phyloP scores from a whole-genome alignment of 2,329 filamentous ascomycete species.

The Botrytis squamosa region DNA sequence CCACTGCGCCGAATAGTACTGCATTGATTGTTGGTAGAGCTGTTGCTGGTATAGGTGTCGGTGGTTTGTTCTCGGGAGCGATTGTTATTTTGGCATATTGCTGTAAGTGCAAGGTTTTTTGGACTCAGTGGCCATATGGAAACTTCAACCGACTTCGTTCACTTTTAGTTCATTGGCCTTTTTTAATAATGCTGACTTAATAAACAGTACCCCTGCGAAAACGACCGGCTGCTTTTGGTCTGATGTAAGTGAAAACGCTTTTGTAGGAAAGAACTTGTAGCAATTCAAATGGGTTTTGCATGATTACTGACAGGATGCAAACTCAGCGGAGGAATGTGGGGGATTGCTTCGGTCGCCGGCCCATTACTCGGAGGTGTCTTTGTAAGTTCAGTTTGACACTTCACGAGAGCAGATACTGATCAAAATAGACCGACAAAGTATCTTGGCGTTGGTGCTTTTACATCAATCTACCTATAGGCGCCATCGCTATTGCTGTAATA shows the following conservation, averaged over 20 bases:
- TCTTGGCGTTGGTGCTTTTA: constrained; percentile 40
- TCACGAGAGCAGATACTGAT: constrained; percentile 2
- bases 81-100: constrained; percentile 36
- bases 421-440: constrained; percentile 27
- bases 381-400: constrained; percentile 19
- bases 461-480: constrained; percentile 39
- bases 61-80: constrained; percentile 42
- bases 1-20: constrained; percentile 35
- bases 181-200: constrained; percentile 32
- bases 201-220: constrained; percentile 33
- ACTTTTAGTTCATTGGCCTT: background rate
- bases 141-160: background rate
- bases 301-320: background rate
- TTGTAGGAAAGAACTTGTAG: background rate
- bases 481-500: constrained; percentile 42
- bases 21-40: constrained; percentile 38
- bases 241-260: constrained; percentile 25
- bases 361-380: constrained; percentile 39
- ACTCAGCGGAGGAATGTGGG: constrained; percentile 33
- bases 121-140: background rate
- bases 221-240: constrained; percentile 36
- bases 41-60: constrained; percentile 37
- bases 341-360: constrained; percentile 38
- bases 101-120: constrained; percentile 16
- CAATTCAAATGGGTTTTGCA: background rate